Evolutionary conservation across 257 asterid genomes (phyloP).

Genomic region (Leonotis leonurus): DNA sequence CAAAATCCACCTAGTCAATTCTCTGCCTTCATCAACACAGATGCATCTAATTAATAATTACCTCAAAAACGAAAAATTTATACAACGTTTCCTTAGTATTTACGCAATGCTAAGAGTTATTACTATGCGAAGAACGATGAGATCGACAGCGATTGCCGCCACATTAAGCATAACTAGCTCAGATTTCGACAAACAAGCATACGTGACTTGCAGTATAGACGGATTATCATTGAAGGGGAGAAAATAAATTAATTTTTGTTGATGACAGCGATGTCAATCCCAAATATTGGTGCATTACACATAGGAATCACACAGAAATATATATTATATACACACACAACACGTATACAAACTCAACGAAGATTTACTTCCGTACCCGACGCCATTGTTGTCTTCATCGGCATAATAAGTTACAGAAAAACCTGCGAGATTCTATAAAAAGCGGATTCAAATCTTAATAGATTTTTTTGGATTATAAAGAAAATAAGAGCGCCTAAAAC

Average conservation of each 20-base stretch:
- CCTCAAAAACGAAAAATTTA: neutral
- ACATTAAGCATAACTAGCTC: neutral
- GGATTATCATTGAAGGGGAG: too few species aligned
- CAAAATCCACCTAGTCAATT: constrained; percentile 10
- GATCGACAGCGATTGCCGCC: constrained; percentile 7
- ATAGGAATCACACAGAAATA: constrained; percentile 10
- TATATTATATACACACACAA: neutral
- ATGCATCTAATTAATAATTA: neutral
- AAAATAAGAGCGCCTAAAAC: neutral
- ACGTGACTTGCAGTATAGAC: neutral
- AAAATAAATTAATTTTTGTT: neutral
- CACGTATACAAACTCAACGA: neutral
- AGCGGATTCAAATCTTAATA: neutral
- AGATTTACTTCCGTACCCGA: neutral
- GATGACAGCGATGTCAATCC: constrained; percentile 17
- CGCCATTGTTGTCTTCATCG: neutral
- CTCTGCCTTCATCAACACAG: neutral
- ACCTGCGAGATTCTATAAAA: neutral
- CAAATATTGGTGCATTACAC: constrained; percentile 22
- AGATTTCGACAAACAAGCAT: neutral
- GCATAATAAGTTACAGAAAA: too few species aligned
- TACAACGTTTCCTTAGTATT: neutral
- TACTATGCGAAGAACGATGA: neutral
- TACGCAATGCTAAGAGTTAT: neutral
- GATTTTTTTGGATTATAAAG: neutral